Percentiles rank a stretch among this genome's conserved stretches.
Evolutionary conservation across 495 filamentous ascomycete genomes (phyloP).

Genomic region (Xylaria bambusicola): DNA sequence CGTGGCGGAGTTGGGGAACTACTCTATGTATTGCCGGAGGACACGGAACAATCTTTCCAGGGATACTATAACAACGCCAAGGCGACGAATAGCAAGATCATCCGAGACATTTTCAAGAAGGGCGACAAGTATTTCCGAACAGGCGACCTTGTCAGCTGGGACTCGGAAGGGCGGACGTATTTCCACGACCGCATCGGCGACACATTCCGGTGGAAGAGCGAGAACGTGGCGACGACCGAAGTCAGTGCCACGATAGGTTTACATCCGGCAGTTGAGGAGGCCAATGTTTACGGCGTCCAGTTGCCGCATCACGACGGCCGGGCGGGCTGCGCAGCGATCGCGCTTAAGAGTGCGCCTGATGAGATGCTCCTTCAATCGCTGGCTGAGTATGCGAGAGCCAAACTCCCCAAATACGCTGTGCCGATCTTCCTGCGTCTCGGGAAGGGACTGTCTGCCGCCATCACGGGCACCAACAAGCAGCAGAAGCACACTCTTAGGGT

Average conservation of each 20-base stretch:
- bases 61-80: constrained; percentile 81
- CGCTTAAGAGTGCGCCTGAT: constrained; percentile 51
- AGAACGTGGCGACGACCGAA: constrained; percentile 88
- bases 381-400: constrained; percentile 56
- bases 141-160: constrained; percentile 77
- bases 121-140: constrained; percentile 87
- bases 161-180: constrained; percentile 71
- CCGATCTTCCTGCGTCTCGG: constrained; percentile 77
- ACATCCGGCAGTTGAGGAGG: constrained; percentile 69
- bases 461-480: constrained; percentile 87
- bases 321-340: constrained; percentile 77
- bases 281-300: constrained; percentile 86
- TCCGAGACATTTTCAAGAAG: constrained; percentile 74
- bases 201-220: constrained; percentile 93
- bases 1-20: constrained; percentile 77
- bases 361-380: constrained; percentile 55
- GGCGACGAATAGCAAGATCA: constrained; percentile 76
- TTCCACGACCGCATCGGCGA: constrained; percentile 93
- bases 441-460: constrained; percentile 50
- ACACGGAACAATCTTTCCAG: constrained; percentile 71
- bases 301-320: constrained; percentile 84
- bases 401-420: constrained; percentile 72
- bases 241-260: constrained; percentile 72
- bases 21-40: constrained; percentile 69
- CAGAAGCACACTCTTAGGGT: constrained; percentile 71